Evolutionary conservation across 192 early-diverging fungal species (phyloP).

Genomic region (Coemansia sp.): DNA sequence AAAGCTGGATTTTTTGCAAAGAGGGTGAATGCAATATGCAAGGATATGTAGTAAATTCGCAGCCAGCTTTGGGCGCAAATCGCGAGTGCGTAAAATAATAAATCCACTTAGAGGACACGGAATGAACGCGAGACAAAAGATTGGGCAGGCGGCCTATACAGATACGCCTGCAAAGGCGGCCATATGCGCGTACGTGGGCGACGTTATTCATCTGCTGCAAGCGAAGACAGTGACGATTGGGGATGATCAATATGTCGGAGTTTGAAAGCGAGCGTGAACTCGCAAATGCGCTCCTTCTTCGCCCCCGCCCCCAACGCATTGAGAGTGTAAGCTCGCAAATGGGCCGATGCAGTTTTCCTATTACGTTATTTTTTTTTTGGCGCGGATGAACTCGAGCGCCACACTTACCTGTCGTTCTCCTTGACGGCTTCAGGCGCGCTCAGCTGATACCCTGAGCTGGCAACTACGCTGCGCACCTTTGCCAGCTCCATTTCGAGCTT

Average conservation of each 20-base stretch:
- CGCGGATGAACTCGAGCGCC: conserved; percentile 4
- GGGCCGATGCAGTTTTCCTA: background rate
- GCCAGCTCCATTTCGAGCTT: conserved; percentile 37
- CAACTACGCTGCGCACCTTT: conserved; percentile 19
- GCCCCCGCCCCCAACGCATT: background rate
- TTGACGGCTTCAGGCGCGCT: conserved; percentile 42
- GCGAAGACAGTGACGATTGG: conserved; percentile 5
- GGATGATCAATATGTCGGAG: conserved; percentile 44
- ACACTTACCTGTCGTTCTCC: conserved; percentile 50
- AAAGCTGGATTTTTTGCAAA: background rate
- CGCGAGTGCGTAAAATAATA: conserved; percentile 4
- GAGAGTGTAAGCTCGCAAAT: background rate
- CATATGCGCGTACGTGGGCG: background rate
- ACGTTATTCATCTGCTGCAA: conserved; percentile 1
- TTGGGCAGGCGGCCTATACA: background rate
- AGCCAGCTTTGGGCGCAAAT: background rate
- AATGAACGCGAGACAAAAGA: too few species aligned
- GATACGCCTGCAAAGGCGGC: background rate
- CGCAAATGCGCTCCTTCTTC: background rate
- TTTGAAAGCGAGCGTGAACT: conserved; percentile 28
- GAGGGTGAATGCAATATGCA: background rate
- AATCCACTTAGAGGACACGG: too few species aligned
- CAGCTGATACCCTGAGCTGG: conserved; percentile 37
- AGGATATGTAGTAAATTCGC: background rate
- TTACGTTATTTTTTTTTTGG: background rate